A percentile compares a stretch with the other conserved stretches of the same genome.
phyloP scores from a whole-genome alignment of 139 green algal genomes.

The Raphidocelis subcapitata region DNA sequence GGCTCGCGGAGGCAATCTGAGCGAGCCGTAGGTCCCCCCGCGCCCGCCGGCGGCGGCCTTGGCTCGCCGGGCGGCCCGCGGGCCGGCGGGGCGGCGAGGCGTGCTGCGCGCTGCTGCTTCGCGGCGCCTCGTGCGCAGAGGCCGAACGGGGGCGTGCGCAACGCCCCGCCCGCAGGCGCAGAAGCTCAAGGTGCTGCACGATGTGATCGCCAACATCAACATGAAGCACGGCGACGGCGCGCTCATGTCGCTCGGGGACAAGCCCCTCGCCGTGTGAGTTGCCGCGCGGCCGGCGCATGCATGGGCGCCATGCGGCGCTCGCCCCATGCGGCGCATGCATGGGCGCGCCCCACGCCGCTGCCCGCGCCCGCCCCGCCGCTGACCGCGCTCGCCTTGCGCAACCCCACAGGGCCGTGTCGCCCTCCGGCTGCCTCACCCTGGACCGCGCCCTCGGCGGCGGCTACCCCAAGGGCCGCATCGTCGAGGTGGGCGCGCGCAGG shows the following conservation, averaged over 20 bases:
- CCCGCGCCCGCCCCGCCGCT: not conserved
- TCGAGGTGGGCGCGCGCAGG: conserved; percentile 69
- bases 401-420: conserved; percentile 54
- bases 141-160: too few relatives aligned
- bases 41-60: too few relatives aligned
- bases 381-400: not conserved
- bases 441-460: conserved; percentile 85
- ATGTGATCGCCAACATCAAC: conserved; percentile 40
- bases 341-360: not conserved
- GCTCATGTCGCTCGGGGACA: conserved; percentile 65
- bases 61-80: too few relatives aligned
- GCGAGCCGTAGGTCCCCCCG: too few relatives aligned
- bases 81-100: too few relatives aligned
- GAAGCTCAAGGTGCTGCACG: conserved; percentile 23
- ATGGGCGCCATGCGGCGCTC: not conserved
- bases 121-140: too few relatives aligned
- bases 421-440: conserved; percentile 80
- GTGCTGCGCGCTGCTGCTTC: too few relatives aligned
- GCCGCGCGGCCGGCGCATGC: not conserved
- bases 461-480: conserved; percentile 81
- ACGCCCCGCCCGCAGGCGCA: not conserved
- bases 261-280: conserved; percentile 43
- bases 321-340: not conserved
- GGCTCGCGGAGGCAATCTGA: too few relatives aligned
- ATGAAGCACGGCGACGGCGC: conserved; percentile 58